phyloP scores from a whole-genome alignment of 1,284 basidiomycete species.

The Ganoderma resinaceum region DNA sequence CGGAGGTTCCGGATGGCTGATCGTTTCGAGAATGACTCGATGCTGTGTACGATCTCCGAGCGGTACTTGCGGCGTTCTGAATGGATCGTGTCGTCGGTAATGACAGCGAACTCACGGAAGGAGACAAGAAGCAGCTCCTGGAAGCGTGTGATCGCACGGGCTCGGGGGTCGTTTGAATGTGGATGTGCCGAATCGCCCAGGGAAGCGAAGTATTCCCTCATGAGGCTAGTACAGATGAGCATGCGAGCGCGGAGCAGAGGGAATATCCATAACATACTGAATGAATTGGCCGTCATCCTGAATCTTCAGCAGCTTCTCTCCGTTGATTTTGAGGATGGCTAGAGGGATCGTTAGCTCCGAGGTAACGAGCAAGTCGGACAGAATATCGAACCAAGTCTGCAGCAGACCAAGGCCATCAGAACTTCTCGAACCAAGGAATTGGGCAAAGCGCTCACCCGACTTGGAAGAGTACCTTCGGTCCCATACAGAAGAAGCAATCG shows the following conservation, averaged over 20 bases:
- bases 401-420: constrained; percentile 13
- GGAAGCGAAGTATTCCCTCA: constrained; percentile 94
- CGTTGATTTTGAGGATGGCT: constrained; percentile 99
- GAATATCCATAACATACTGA: constrained; percentile 62
- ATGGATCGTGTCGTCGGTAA: constrained; percentile 95
- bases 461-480: constrained; percentile 98
- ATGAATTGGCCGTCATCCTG: constrained; percentile 99
- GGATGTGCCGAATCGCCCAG: constrained; percentile 97
- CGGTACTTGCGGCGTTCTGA: constrained; percentile 89
- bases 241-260: neutral
- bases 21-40: constrained; percentile 97
- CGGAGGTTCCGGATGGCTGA: constrained; percentile 91
- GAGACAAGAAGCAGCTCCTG: constrained; percentile 96
- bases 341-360: constrained; percentile 20
- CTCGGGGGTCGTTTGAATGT: constrained; percentile 85
- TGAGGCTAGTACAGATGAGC: constrained; percentile 61
- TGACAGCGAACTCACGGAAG: constrained; percentile 96
- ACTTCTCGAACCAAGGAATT: constrained; percentile 6
- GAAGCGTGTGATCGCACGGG: constrained; percentile 96
- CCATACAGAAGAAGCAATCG: constrained; percentile 99
- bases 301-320: constrained; percentile 91
- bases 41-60: constrained; percentile 90
- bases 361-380: neutral
- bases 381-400: constrained; percentile 51
- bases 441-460: constrained; percentile 74